These are phyloP conservation scores for Colletotrichum noveboracense DNA, from an alignment of 2,329 filamentous ascomycete genomes.

Conservation along the genomic window DNA sequence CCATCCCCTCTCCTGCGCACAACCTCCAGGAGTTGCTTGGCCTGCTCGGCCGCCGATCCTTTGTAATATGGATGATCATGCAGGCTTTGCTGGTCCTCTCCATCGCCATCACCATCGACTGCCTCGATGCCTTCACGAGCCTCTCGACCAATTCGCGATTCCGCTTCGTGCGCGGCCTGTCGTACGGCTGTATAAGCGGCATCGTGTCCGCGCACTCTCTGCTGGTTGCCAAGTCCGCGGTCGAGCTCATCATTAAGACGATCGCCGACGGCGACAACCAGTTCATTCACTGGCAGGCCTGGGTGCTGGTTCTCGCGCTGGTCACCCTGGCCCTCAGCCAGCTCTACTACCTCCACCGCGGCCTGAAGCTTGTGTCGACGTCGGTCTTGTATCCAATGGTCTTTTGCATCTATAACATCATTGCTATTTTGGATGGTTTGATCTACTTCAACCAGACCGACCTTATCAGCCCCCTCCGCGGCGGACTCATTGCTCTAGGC, in stretches of 20 bases:
- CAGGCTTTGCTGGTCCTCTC: conserved; percentile 76
- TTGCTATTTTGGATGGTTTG: conserved; percentile 94
- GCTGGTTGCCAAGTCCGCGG: conserved; percentile 93
- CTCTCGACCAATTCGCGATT: conserved; percentile 68
- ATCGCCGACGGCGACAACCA: conserved; percentile 87
- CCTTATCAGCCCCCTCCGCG: conserved; percentile 76
- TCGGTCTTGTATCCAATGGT: conserved; percentile 96
- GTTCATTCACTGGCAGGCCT: conserved; percentile 94
- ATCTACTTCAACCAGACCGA: conserved; percentile 95
- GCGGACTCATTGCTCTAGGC: conserved; percentile 82
- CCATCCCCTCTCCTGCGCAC: conserved; percentile 91
- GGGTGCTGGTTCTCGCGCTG: conserved; percentile 85
- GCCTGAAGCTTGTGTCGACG: conserved; percentile 92
- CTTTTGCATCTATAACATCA: conserved; percentile 99
- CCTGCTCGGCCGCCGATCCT: conserved; percentile 75
- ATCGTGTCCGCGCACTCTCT: conserved; percentile 93
- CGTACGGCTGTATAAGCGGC: conserved; percentile 89
- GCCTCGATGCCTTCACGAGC: conserved; percentile 56
- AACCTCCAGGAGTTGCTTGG: conserved; percentile 80
- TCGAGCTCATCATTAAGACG: conserved; percentile 89
- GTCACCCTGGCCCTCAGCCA: conserved; percentile 84
- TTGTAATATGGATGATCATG: conserved; percentile 87
- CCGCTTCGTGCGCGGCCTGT: conserved; percentile 80
- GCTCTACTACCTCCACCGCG: conserved; percentile 93
- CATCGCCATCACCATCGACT: conserved; percentile 68